These are phyloP conservation scores for Phaeosphaeria sp. DNA, from an alignment of 2,329 filamentous ascomycete genomes.

Conservation along the genomic window DNA sequence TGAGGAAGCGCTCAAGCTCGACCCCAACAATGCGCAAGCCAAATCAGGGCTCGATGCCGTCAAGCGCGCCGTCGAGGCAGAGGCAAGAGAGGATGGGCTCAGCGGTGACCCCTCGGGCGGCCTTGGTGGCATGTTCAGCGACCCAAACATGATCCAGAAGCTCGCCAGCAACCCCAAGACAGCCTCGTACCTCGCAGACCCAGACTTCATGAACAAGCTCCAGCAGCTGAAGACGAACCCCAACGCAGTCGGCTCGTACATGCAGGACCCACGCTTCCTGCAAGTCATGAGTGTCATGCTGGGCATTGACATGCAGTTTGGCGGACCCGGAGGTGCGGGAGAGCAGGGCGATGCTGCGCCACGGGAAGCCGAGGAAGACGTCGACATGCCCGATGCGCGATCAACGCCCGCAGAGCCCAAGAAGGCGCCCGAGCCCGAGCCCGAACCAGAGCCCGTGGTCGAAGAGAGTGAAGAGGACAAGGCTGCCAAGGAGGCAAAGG, in stretches of 20 bases:
- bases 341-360: constrained; percentile 46
- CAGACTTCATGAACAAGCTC: constrained; percentile 88
- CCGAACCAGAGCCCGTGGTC: constrained; percentile 72
- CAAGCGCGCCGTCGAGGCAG: constrained; percentile 83
- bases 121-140: constrained; percentile 91
- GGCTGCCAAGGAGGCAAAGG: constrained; percentile 89
- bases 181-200: constrained; percentile 76
- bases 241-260: constrained; percentile 75
- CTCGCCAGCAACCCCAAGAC: constrained; percentile 96
- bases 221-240: constrained; percentile 83
- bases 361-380: constrained; percentile 70
- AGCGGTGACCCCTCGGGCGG: constrained; percentile 73
- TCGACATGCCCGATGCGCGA: constrained; percentile 77
- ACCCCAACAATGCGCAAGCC: constrained; percentile 88
- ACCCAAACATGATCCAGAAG: constrained; percentile 88
- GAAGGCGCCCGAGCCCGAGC: constrained; percentile 60
- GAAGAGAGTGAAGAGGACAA: constrained; percentile 85
- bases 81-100: constrained; percentile 68
- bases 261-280: constrained; percentile 89
- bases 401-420: constrained; percentile 62
- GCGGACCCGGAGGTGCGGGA: constrained; percentile 56
- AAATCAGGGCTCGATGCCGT: constrained; percentile 87
- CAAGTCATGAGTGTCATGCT: constrained; percentile 93
- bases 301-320: constrained; percentile 88
- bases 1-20: constrained; percentile 90